Conservation (phyloP, 2,329 filamentous ascomycete species). For the Cytospora schulzeri region DNA sequence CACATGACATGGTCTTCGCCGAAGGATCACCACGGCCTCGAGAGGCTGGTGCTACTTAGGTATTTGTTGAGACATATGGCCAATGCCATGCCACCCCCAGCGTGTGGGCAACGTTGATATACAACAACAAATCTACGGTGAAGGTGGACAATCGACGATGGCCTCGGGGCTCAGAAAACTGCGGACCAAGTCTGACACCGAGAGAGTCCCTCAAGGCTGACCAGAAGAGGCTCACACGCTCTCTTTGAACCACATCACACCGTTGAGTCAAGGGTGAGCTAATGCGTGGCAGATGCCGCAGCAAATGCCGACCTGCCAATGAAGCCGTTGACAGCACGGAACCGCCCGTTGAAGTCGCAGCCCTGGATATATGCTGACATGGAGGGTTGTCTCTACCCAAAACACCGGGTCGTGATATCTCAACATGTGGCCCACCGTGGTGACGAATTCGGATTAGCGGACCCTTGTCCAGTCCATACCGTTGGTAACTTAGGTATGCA, state of each 20-base stretch:
- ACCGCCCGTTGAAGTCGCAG: neutral
- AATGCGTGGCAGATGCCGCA: conserved; percentile 4
- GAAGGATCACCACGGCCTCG: neutral
- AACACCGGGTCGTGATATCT: conserved; percentile 11
- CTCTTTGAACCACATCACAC: neutral
- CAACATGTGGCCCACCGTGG: neutral
- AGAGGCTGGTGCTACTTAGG: neutral
- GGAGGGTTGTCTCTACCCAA: conserved; percentile 11
- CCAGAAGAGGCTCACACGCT: neutral
- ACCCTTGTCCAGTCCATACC: neutral
- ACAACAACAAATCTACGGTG: neutral
- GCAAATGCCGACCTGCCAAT: conserved; percentile 22
- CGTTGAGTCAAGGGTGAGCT: neutral
- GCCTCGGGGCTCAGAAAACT: neutral
- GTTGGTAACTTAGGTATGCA: neutral
- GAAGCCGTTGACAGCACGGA: conserved; percentile 16
- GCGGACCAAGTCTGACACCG: neutral
- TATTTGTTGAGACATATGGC: neutral
- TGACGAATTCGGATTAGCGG: neutral
- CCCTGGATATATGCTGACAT: conserved; percentile 3
- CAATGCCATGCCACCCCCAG: neutral
- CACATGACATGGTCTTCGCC: neutral
- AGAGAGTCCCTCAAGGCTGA: neutral
- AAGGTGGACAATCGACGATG: neutral
- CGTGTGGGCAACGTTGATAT: neutral